phyloP scores from a whole-genome alignment of 2,329 filamentous ascomycete genomes.

The Sporothrix mexicana region DNA sequence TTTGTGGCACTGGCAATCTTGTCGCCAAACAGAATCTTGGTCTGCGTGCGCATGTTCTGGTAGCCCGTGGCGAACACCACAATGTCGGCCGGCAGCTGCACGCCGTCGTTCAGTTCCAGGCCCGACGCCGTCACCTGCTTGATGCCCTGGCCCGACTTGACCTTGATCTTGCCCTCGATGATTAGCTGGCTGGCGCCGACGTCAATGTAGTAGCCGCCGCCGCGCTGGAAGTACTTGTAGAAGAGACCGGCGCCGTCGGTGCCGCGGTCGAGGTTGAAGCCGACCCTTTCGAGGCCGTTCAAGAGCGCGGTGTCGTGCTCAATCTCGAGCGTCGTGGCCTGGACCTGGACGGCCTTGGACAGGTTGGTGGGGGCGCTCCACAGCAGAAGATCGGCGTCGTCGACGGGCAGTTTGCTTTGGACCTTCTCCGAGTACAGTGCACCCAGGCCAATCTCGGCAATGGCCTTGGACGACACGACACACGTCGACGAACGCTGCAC shows the following conservation, averaged over 20 bases:
- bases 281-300: slow-evolving; percentile 58
- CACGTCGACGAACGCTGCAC: slow-evolving; percentile 64
- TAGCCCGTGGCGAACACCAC: slow-evolving; percentile 64
- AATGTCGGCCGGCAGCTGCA: slow-evolving; percentile 58
- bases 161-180: slow-evolving; percentile 61
- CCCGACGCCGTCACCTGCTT: slow-evolving; percentile 50
- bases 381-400: slow-evolving; percentile 62
- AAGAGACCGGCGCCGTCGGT: slow-evolving; percentile 60
- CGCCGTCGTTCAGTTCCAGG: slow-evolving; percentile 56
- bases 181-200: slow-evolving; percentile 61
- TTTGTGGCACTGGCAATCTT: slow-evolving; percentile 61
- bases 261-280: slow-evolving; percentile 64
- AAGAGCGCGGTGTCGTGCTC: slow-evolving; percentile 49
- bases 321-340: slow-evolving; percentile 48
- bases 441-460: slow-evolving; percentile 53
- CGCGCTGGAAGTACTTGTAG: slow-evolving; percentile 65
- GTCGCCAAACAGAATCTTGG: slow-evolving; percentile 65
- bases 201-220: slow-evolving; percentile 67
- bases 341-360: slow-evolving; percentile 56
- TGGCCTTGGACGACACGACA: slow-evolving; percentile 56
- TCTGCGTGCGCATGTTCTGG: slow-evolving; percentile 69
- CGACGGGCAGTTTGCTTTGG: slow-evolving; percentile 50
- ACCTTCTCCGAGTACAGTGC: slow-evolving; percentile 48
- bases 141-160: slow-evolving; percentile 59
- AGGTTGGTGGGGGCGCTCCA: slow-evolving; percentile 58